Evolutionary conservation across 2,329 filamentous ascomycete genomes (phyloP).

Genomic region (Pseudocercospora cruenta): DNA sequence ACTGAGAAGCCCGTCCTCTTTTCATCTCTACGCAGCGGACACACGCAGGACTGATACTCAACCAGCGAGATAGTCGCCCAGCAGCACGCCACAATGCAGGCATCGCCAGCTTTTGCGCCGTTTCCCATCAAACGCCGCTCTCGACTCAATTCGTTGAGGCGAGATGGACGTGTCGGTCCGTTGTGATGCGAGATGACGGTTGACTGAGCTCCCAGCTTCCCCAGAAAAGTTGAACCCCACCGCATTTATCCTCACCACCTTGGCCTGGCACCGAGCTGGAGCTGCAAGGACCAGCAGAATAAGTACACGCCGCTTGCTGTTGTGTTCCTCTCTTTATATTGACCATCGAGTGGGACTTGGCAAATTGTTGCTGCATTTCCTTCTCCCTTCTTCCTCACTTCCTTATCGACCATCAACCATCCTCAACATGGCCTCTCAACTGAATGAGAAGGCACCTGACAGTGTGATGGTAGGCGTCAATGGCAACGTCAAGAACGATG

Average conservation of each 20-base stretch:
- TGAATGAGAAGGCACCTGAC: slow-evolving; percentile 52
- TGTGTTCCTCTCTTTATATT: background rate
- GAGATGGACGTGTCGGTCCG: background rate
- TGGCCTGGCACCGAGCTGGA: slow-evolving; percentile 12
- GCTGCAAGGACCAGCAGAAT: too few relatives aligned
- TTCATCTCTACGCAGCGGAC: slow-evolving; percentile 10
- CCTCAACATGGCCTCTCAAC: slow-evolving; percentile 38
- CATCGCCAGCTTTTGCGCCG: background rate
- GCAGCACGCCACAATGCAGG: background rate
- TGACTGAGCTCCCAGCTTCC: background rate
- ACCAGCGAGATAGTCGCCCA: background rate
- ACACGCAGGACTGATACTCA: slow-evolving; percentile 7
- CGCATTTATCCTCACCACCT: background rate
- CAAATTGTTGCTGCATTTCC: background rate
- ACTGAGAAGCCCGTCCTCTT: background rate
- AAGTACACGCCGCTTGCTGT: background rate
- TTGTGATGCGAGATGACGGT: background rate
- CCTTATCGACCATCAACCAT: background rate
- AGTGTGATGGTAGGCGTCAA: slow-evolving; percentile 50
- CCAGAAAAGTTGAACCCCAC: background rate
- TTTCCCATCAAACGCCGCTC: background rate
- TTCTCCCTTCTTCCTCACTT: background rate
- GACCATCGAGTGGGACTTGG: background rate
- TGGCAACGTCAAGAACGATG: slow-evolving; percentile 65
- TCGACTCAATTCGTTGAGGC: background rate